Percentiles rank a stretch among this genome's conserved stretches.
Evolutionary conservation across 345 rosid species (phyloP).

Genomic region (Acer campestre): DNA sequence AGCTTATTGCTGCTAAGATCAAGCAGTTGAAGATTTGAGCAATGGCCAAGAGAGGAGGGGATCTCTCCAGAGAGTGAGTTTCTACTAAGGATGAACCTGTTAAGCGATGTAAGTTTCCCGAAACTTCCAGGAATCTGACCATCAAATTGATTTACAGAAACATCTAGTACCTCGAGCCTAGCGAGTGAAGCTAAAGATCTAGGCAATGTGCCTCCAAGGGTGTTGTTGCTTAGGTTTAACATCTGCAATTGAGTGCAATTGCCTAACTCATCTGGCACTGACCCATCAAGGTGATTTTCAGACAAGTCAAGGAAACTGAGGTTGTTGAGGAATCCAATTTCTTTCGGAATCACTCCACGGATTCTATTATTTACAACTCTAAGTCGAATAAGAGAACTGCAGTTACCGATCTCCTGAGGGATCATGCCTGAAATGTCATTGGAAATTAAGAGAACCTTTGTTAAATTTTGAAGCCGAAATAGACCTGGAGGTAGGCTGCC

Average conservation of each 20-base stretch:
- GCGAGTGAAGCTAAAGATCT: conserved; percentile 57
- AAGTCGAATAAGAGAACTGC: conserved; percentile 60
- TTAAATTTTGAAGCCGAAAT: conserved; percentile 70
- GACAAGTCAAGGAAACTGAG: conserved; percentile 78
- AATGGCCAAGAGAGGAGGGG: conserved; percentile 57
- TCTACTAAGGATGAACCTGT: conserved; percentile 48
- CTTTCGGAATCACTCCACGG: conserved; percentile 65
- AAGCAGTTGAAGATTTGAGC: conserved; percentile 68
- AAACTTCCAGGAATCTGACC: conserved; percentile 58
- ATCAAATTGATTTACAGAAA: conserved; percentile 53
- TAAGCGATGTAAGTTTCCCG: conserved; percentile 60
- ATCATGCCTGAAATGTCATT: conserved; percentile 71
- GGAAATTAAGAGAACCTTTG: conserved; percentile 75
- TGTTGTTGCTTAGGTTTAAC: conserved; percentile 85
- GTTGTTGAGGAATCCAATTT: conserved; percentile 56
- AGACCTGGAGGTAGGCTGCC: conserved; percentile 66
- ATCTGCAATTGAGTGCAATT: conserved; percentile 70
- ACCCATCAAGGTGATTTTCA: conserved; percentile 62
- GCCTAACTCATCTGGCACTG: conserved; percentile 67
- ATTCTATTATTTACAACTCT: conserved; percentile 64
- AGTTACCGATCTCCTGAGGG: conserved; percentile 70
- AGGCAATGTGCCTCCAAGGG: conserved; percentile 67
- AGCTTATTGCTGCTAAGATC: conserved; percentile 68
- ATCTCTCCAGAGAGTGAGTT: conserved; percentile 56
- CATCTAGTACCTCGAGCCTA: conserved; percentile 65